Conservation (phyloP, 1,139 yeast species). For the Geotrichum cucujoidarum region DNA sequence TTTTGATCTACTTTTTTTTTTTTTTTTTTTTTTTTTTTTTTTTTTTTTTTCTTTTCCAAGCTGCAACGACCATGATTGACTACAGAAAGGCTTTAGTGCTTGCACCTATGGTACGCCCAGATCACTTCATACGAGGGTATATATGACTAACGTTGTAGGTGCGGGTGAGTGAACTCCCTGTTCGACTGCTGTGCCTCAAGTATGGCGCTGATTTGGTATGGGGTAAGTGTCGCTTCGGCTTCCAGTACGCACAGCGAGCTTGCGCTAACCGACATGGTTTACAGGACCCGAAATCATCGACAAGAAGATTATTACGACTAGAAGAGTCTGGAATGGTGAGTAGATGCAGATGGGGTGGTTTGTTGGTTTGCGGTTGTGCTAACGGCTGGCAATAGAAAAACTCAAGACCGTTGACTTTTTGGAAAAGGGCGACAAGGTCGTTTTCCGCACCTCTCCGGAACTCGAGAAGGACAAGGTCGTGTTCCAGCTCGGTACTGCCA, state of each 20-base stretch:
- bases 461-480: conserved; percentile 61
- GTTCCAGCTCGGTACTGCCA: conserved; percentile 86
- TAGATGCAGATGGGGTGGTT: too few species aligned
- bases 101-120: conserved; percentile 80
- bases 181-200: conserved; percentile 67
- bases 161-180: conserved; percentile 89
- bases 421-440: conserved; percentile 44
- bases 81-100: conserved; percentile 71
- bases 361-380: too few species aligned
- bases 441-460: conserved; percentile 67
- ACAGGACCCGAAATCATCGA: conserved; percentile 81
- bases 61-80: conserved; percentile 31
- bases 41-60: background rate
- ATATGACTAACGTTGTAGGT: conserved; percentile 40
- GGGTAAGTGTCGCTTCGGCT: conserved; percentile 51
- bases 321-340: conserved; percentile 63
- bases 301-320: conserved; percentile 68
- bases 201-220: conserved; percentile 94
- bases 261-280: background rate
- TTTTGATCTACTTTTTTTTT: conserved; percentile 1
- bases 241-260: background rate
- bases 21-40: conserved; percentile 15
- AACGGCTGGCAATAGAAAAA: conserved; percentile 21
- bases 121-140: background rate
- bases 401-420: conserved; percentile 36